Percentiles rank a stretch among this genome's conserved stretches.
Evolutionary conservation across 2,329 filamentous ascomycete species (phyloP).

Genomic region (Ophiosphaerella korrae): DNA sequence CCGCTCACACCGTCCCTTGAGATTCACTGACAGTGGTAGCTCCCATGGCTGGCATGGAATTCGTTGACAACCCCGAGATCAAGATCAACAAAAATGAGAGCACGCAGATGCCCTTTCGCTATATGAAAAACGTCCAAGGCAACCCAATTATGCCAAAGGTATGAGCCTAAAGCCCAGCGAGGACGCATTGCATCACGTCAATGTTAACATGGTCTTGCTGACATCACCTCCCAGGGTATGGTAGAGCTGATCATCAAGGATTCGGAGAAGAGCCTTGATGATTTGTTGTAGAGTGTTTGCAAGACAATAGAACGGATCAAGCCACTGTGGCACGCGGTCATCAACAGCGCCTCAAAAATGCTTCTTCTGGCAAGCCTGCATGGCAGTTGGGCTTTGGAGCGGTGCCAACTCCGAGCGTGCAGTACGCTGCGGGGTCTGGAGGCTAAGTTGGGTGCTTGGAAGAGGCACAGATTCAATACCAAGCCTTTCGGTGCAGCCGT

Average conservation of each 20-base stretch:
- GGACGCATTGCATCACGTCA: constrained; percentile 4
- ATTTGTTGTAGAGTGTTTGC: constrained; percentile 66
- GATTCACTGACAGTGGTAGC: constrained; percentile 17
- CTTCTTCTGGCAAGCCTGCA: constrained; percentile 25
- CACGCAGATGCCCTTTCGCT: constrained; percentile 97
- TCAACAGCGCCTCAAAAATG: constrained; percentile 25
- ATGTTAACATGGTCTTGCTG: constrained; percentile 17
- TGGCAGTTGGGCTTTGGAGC: constrained; percentile 7
- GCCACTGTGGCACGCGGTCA: constrained; percentile 47
- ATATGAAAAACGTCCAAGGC: constrained; percentile 76
- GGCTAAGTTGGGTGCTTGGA: constrained; percentile 8
- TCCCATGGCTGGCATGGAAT: constrained; percentile 61
- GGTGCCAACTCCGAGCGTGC: constrained; percentile 8
- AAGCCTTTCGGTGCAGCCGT: too few species aligned
- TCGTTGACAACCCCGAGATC: constrained; percentile 87
- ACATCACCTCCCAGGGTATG: constrained; percentile 72
- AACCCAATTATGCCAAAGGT: constrained; percentile 92
- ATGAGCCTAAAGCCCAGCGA: constrained; percentile 37
- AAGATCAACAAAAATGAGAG: constrained; percentile 90
- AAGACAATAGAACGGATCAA: constrained; percentile 22
- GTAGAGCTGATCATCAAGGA: constrained; percentile 90
- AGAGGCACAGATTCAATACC: constrained; percentile 8
- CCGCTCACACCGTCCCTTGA: neutral
- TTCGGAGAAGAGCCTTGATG: constrained; percentile 87
- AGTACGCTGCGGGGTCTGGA: constrained; percentile 14